phyloP scores from a whole-genome alignment of 345 rosid genomes.

The Brassica juncea region DNA sequence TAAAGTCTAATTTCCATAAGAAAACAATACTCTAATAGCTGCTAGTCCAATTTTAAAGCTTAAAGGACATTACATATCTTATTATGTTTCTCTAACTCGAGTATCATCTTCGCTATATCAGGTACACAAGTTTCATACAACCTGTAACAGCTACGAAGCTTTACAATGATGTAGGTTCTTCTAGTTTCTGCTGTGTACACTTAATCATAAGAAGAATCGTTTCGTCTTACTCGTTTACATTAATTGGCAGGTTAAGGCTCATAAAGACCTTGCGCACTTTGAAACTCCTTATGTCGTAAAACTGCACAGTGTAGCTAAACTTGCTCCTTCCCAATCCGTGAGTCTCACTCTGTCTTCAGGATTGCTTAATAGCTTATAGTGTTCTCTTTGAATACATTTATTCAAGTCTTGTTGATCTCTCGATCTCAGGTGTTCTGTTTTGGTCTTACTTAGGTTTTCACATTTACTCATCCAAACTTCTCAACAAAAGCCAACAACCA shows the following conservation, averaged over 20 bases:
- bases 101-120: constrained; percentile 31
- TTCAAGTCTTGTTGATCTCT: constrained; percentile 1
- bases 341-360: constrained; percentile 39
- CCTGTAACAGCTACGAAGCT: constrained; percentile 93
- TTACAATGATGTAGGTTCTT: constrained; percentile 70
- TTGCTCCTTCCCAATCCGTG: constrained; percentile 83
- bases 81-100: constrained; percentile 29
- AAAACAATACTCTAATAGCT: not conserved
- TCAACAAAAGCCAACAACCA: constrained; percentile 64
- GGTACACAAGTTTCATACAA: constrained; percentile 98
- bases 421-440: not conserved
- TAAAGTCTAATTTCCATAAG: constrained; percentile 1
- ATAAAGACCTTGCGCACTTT: constrained; percentile 82
- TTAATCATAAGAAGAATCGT: constrained; percentile 5
- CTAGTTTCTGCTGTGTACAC: constrained; percentile 5
- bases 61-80: not conserved
- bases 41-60: constrained; percentile 5
- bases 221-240: constrained; percentile 13
- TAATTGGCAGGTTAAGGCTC: constrained; percentile 76
- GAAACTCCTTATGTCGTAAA: constrained; percentile 99
- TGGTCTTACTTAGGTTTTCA: constrained; percentile 64
- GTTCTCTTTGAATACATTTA: not conserved
- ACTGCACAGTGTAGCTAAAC: constrained; percentile 80
- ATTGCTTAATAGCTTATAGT: not conserved
- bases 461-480: constrained; percentile 80